A percentile compares a stretch with the other conserved stretches of the same genome.
phyloP scores from a whole-genome alignment of 768 basidiomycete species.

The Vararia minispora region DNA sequence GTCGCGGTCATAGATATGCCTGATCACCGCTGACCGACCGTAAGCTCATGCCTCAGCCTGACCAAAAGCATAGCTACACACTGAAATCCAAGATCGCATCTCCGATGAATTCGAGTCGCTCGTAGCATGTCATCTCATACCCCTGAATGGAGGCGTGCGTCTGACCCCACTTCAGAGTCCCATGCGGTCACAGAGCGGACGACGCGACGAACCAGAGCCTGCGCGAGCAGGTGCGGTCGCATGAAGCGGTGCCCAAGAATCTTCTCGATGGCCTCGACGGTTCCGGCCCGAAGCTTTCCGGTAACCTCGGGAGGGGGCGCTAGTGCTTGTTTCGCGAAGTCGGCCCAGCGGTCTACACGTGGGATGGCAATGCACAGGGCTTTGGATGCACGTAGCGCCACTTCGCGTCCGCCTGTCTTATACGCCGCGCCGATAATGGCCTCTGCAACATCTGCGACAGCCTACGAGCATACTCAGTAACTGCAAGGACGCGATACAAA shows the following conservation, averaged over 20 bases:
- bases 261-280: slow-evolving; percentile 44
- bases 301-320: slow-evolving; percentile 32
- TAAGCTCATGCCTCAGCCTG: slow-evolving; percentile 4
- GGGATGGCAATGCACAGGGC: slow-evolving; percentile 55
- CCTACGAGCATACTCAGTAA: slow-evolving; percentile 28
- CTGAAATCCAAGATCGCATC: slow-evolving; percentile 80
- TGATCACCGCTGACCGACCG: slow-evolving; percentile 49
- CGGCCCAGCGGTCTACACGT: slow-evolving; percentile 56
- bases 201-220: slow-evolving; percentile 51
- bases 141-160: slow-evolving; percentile 55
- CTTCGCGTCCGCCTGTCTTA: slow-evolving; percentile 58
- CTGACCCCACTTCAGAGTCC: slow-evolving; percentile 25
- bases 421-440: slow-evolving; percentile 80
- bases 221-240: slow-evolving; percentile 50
- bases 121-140: slow-evolving; percentile 48
- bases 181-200: neutral
- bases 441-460: slow-evolving; percentile 76
- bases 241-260: slow-evolving; percentile 56
- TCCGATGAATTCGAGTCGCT: slow-evolving; percentile 76
- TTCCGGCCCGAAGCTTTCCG: slow-evolving; percentile 34
- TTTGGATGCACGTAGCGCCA: slow-evolving; percentile 53
- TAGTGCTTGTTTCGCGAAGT: slow-evolving; percentile 43
- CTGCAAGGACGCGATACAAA: slow-evolving; percentile 1
- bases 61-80: slow-evolving; percentile 26
- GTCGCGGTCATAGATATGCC: slow-evolving; percentile 56